Percentiles rank a stretch among this genome's conserved stretches.
Conservation (phyloP, 192 early-diverging fungal genomes). For the Umbelopsis isabellina region DNA sequence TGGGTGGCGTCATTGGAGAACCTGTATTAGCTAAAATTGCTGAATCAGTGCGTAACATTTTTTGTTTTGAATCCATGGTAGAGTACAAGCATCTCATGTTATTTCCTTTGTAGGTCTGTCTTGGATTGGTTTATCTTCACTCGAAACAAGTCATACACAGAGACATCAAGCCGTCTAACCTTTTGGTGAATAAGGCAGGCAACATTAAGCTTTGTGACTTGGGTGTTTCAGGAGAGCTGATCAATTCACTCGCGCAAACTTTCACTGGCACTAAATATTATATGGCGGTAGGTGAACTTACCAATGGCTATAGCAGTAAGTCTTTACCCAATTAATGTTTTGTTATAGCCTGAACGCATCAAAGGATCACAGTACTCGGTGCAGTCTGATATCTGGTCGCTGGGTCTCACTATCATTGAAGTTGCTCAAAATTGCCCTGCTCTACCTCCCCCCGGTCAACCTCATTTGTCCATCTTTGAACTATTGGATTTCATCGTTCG, state of each 20-base stretch:
- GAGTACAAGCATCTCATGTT: not conserved
- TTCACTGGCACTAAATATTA: conserved; percentile 97
- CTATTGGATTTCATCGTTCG: conserved; percentile 92
- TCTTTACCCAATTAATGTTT: not conserved
- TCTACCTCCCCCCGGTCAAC: conserved; percentile 80
- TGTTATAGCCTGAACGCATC: conserved; percentile 88
- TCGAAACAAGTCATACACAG: conserved; percentile 89
- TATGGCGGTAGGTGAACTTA: conserved; percentile 74
- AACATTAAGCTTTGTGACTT: conserved; percentile 96
- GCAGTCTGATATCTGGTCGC: conserved; percentile 96
- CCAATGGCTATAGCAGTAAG: not conserved
- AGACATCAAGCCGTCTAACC: conserved; percentile 98
- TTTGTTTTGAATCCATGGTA: not conserved
- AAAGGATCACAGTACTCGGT: conserved; percentile 86
- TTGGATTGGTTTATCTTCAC: conserved; percentile 88
- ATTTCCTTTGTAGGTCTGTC: conserved; percentile 56
- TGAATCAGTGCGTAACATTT: conserved; percentile 59
- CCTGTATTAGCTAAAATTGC: conserved; percentile 87
- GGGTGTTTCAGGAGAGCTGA: conserved; percentile 89
- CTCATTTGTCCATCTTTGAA: conserved; percentile 83
- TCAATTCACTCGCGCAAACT: conserved; percentile 87
- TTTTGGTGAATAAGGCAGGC: conserved; percentile 87
- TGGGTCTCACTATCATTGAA: conserved; percentile 92
- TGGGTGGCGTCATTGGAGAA: conserved; percentile 82
- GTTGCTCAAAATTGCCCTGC: conserved; percentile 90